Evolutionary conservation across 768 basidiomycete species (phyloP).

Genomic region (Mycena venus): DNA sequence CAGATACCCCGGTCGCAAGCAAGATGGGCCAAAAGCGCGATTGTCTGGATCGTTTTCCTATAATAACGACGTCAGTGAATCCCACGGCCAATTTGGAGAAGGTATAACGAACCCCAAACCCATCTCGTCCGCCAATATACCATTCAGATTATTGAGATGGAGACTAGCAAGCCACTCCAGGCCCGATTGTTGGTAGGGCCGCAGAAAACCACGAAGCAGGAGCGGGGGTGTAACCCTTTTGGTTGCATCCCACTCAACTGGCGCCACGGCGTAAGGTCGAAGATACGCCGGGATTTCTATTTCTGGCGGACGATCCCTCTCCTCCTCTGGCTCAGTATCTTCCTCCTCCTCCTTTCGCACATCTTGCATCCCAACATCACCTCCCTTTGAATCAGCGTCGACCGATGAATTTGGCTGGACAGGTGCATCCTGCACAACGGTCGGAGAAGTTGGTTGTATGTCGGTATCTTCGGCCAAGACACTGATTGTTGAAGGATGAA

Average conservation of each 20-base stretch:
- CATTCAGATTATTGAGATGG: constrained; percentile 84
- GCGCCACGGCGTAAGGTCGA: constrained; percentile 78
- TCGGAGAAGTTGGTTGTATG: background rate
- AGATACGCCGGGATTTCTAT: constrained; percentile 66
- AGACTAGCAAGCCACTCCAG: constrained; percentile 95
- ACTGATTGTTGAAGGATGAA: background rate
- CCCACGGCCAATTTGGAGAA: background rate
- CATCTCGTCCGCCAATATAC: constrained; percentile 95
- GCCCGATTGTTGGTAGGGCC: constrained; percentile 94
- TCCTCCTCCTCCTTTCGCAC: constrained; percentile 23
- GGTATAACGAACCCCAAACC: constrained; percentile 81
- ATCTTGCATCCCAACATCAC: constrained; percentile 30
- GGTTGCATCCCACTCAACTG: constrained; percentile 75
- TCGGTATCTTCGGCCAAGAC: background rate
- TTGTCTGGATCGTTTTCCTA: constrained; percentile 97
- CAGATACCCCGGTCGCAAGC: constrained; percentile 92
- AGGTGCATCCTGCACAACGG: background rate
- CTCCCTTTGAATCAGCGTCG: no score
- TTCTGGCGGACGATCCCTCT: constrained; percentile 28
- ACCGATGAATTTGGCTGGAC: background rate
- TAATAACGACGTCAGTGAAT: background rate
- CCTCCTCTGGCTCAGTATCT: constrained; percentile 46
- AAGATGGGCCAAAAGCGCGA: constrained; percentile 92
- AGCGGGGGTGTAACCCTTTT: constrained; percentile 73
- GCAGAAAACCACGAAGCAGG: constrained; percentile 87